Evolutionary conservation across 1,284 basidiomycete genomes (phyloP), one percentile per base, ranked within the genome.

Genomic region (Trametes hirsuta): DNA sequence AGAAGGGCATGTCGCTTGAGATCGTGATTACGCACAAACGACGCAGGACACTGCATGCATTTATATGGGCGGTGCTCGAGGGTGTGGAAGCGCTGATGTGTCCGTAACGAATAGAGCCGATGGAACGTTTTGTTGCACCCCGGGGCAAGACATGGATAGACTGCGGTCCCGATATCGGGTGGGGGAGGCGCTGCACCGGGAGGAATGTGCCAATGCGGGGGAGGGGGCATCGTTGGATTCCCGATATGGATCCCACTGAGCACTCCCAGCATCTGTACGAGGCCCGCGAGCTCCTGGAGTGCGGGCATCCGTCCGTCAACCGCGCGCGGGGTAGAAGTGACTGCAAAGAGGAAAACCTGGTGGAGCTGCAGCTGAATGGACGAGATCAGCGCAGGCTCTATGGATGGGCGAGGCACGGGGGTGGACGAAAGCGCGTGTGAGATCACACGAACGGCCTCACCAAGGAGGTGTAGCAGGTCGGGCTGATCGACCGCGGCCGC

Each of bases 261-360:
- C 35, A 91, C 86, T 24, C 89, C 89, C 47, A 92, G 80, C 66
- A 90, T 87, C 67, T 91, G 90, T 60, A 91, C 88, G 57, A 91
- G 78, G 10, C 87, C 87, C 45, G 85, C 83, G 45, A 91, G 83
- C 71, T 92, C 90, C 69, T 90, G 88, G 3, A 91, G 74, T 0
- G 79, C 75, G 57, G 82, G 58, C 45, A 67, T 79, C 72, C 81
- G 83, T 41, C 82, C 81, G 22, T 76, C 79, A 18, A 82, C 81
- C 11, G 77, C 82, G 50, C 78, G 75, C 6, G 84, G 75, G 15
- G 85, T 82, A 35, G 84, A 87, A 9, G 88, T 91, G 55, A 90
- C 84, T 3, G 86, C 81, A 69, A 91, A 91, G 24, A 90, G 77
- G 70, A 90, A 91, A 11, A 90, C 77, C 62, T 90, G 88, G 61